These are phyloP conservation scores for Stachybotrys chlorohalonatus DNA, from an alignment of 2,329 filamentous ascomycete species.

Conservation along the genomic window DNA sequence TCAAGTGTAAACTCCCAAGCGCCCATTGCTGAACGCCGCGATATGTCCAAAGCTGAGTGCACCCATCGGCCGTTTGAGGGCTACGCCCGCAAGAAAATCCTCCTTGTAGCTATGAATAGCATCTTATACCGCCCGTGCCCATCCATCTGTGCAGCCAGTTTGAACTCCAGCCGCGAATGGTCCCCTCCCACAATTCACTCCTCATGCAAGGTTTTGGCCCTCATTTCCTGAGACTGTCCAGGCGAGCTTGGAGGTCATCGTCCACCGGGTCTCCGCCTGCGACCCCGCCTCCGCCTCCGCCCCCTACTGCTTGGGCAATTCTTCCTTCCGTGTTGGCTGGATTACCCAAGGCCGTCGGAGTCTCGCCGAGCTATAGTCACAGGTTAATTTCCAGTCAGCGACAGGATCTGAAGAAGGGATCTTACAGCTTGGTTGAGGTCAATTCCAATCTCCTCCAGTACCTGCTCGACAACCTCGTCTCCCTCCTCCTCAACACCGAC, in stretches of 20 bases:
- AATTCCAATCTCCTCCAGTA: slow-evolving; percentile 92
- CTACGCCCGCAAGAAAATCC: too few species aligned
- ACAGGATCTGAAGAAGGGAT: background rate
- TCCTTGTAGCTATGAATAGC: too few species aligned
- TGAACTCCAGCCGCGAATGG: background rate
- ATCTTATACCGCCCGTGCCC: too few species aligned
- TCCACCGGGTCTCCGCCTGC: slow-evolving; percentile 52
- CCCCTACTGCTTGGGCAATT: slow-evolving; percentile 78
- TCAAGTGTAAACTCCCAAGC: background rate
- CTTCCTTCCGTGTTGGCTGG: slow-evolving; percentile 62
- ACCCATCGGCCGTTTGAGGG: background rate
- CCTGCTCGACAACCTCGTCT: slow-evolving; percentile 93
- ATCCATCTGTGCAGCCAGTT: too few species aligned
- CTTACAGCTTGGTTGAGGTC: slow-evolving; percentile 83
- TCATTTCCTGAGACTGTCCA: slow-evolving; percentile 72
- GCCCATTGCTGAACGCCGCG: background rate
- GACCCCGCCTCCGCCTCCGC: slow-evolving; percentile 44
- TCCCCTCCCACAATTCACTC: background rate
- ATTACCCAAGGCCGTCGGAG: slow-evolving; percentile 74
- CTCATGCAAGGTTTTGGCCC: background rate
- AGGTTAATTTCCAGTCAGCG: background rate
- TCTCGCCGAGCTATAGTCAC: slow-evolving; percentile 69
- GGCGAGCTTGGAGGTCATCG: slow-evolving; percentile 85
- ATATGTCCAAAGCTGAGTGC: background rate
- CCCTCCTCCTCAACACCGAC: slow-evolving; percentile 86